Conservation (phyloP, 306 rosid species). For the Ammopiptanthus mongolicus region DNA sequence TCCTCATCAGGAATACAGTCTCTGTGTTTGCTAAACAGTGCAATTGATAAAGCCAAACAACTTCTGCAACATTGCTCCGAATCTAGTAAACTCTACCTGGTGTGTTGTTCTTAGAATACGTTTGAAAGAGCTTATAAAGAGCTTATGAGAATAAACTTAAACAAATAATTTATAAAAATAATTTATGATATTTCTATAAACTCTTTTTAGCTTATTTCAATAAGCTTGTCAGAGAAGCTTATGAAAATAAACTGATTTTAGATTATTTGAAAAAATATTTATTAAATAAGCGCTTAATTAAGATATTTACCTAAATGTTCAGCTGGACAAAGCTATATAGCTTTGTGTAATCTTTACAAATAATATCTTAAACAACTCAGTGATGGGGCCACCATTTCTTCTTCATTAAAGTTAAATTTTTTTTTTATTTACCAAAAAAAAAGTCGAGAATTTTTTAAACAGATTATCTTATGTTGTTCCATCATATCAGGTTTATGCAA, state of each 20-base stretch:
- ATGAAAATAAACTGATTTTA: too few relatives aligned
- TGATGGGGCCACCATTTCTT: not conserved
- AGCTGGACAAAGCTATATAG: not conserved
- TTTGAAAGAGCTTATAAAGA: too few relatives aligned
- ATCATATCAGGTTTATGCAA: not conserved
- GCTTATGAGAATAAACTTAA: too few relatives aligned
- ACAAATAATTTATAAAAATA: too few relatives aligned
- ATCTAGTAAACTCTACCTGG: conserved; percentile 92
- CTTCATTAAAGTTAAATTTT: not conserved
- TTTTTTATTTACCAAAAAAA: too few relatives aligned
- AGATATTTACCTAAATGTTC: too few relatives aligned
- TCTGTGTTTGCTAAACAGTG: conserved; percentile 47
- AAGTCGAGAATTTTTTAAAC: not conserved
- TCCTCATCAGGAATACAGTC: conserved; percentile 67
- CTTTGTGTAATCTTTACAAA: not conserved
- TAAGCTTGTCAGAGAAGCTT: too few relatives aligned
- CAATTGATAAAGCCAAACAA: conserved; percentile 55
- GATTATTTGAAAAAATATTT: too few relatives aligned
- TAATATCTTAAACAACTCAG: not conserved
- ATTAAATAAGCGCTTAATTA: too few relatives aligned
- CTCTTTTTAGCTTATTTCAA: too few relatives aligned
- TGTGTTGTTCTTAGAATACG: conserved; percentile 21
- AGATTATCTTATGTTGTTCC: not conserved
- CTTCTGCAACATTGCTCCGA: conserved; percentile 72
- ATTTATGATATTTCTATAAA: too few relatives aligned